These are phyloP conservation scores for Colletotrichum karsti DNA, from an alignment of 2,329 filamentous ascomycete species.

Conservation along the genomic window DNA sequence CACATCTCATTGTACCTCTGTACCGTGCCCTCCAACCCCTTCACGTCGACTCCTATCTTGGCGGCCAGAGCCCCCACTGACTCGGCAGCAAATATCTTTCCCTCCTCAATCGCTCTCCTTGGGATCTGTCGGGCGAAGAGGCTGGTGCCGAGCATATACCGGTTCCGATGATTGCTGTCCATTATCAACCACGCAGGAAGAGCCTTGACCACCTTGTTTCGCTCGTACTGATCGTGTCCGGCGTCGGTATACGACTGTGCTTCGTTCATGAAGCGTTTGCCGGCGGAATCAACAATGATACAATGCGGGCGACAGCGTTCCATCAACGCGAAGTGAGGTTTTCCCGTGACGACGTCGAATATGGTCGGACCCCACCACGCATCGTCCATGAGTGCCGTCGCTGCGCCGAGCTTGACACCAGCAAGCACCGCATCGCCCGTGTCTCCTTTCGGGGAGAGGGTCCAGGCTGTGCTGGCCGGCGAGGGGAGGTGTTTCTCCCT, in stretches of 20 bases:
- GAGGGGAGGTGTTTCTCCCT: constrained; percentile 34
- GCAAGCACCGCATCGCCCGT: constrained; percentile 36
- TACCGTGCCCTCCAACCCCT: constrained; percentile 35
- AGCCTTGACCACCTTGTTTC: constrained; percentile 29
- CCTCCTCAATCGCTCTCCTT: constrained; percentile 30
- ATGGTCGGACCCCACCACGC: constrained; percentile 45
- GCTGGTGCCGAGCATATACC: constrained; percentile 34
- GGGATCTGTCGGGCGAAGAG: constrained; percentile 16
- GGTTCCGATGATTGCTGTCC: constrained; percentile 39
- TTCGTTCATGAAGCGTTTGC: constrained; percentile 44
- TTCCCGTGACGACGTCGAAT: constrained; percentile 33
- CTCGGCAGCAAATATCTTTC: constrained; percentile 34
- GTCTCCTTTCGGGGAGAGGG: constrained; percentile 35
- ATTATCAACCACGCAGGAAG: constrained; percentile 42
- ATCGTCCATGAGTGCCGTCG: constrained; percentile 40
- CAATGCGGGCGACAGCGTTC: constrained; percentile 41
- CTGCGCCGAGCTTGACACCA: constrained; percentile 29
- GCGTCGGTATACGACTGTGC: constrained; percentile 39
- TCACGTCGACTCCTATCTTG: constrained; percentile 33
- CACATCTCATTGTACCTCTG: constrained; percentile 39
- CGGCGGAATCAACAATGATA: constrained; percentile 43
- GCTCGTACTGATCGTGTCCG: constrained; percentile 34
- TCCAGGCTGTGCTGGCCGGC: constrained; percentile 36
- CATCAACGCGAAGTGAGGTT: constrained; percentile 33
- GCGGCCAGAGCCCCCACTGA: constrained; percentile 36